A percentile compares a stretch with the other conserved stretches of the same genome.
Conservation (phyloP, 208 protist species). For the Leishmania guyanensis region DNA sequence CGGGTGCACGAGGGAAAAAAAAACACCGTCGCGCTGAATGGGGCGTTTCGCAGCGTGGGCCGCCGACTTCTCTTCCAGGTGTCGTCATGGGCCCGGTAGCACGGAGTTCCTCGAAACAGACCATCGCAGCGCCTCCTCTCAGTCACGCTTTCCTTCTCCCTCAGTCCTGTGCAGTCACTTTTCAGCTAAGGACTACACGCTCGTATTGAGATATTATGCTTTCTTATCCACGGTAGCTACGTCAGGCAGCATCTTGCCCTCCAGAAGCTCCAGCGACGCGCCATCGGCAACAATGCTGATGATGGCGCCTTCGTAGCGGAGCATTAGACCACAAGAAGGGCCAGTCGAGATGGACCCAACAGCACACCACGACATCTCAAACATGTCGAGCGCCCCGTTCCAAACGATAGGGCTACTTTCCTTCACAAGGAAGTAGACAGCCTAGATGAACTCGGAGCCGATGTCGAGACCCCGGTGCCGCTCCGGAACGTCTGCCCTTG, state of each 20-base stretch:
- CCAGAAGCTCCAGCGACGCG: constrained; percentile 98
- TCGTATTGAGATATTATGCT: constrained; percentile 20
- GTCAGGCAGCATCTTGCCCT: constrained; percentile 95
- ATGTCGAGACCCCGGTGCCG: constrained; percentile 95
- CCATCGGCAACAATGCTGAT: constrained; percentile 90
- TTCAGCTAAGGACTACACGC: neutral
- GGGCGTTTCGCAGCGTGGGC: too few species aligned
- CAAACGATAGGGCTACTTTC: constrained; percentile 94
- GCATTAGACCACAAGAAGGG: constrained; percentile 34
- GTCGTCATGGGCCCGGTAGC: too few species aligned
- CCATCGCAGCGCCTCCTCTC: too few species aligned
- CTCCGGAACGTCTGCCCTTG: constrained; percentile 68
- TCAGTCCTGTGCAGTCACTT: neutral
- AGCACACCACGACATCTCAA: constrained; percentile 94
- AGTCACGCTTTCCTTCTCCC: neutral
- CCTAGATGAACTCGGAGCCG: constrained; percentile 80
- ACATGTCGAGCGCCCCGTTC: constrained; percentile 98
- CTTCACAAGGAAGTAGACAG: constrained; percentile 62
- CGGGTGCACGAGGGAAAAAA: too few species aligned
- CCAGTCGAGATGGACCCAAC: constrained; percentile 90
- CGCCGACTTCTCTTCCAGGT: too few species aligned
- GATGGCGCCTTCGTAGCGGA: constrained; percentile 25
- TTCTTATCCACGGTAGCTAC: constrained; percentile 86
- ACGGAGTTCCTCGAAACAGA: too few species aligned
- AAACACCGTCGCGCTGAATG: too few species aligned